Percentiles rank a stretch among this genome's conserved stretches.
Conservation (phyloP, 75 land plant genomes). For the Azolla pinnata region DNA sequence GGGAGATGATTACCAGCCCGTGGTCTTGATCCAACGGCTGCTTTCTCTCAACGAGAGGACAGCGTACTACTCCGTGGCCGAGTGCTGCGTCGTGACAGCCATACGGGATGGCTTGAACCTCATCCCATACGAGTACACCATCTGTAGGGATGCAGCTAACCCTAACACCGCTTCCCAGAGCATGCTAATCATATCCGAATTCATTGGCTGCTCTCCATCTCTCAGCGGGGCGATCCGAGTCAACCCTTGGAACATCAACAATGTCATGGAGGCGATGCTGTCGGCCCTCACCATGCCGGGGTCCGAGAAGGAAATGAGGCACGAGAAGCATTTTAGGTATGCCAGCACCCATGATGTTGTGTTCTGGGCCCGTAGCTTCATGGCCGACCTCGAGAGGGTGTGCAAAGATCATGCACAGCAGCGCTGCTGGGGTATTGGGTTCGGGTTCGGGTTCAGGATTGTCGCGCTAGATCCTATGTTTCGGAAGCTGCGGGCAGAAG, state of each 20-base stretch:
- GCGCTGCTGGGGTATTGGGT: constrained; percentile 46
- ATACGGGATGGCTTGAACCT: constrained; percentile 46
- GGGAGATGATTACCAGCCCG: constrained; percentile 23
- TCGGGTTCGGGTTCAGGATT: constrained; percentile 39
- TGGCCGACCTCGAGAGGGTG: constrained; percentile 29
- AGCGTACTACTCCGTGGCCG: constrained; percentile 36
- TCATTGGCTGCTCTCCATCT: constrained; percentile 51
- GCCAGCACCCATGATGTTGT: constrained; percentile 40
- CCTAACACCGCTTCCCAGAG: constrained; percentile 18
- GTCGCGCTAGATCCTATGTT: constrained; percentile 41
- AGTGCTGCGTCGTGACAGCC: constrained; percentile 40
- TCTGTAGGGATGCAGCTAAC: constrained; percentile 35
- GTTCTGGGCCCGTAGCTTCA: constrained; percentile 38
- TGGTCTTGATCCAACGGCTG: constrained; percentile 24
- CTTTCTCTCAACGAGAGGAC: constrained; percentile 28
- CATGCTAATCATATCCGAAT: constrained; percentile 13
- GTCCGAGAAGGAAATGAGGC: constrained; percentile 35
- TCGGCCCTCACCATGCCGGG: constrained; percentile 28
- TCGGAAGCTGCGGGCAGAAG: constrained; percentile 39
- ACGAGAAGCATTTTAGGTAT: constrained; percentile 44
- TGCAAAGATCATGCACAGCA: constrained; percentile 24
- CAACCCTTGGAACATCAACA: constrained; percentile 44
- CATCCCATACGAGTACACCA: constrained; percentile 45
- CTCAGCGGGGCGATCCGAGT: constrained; percentile 46
- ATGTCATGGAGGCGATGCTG: constrained; percentile 40